Conservation (phyloP, 164 flowering plant genomes). For the Vitis labrusca region DNA sequence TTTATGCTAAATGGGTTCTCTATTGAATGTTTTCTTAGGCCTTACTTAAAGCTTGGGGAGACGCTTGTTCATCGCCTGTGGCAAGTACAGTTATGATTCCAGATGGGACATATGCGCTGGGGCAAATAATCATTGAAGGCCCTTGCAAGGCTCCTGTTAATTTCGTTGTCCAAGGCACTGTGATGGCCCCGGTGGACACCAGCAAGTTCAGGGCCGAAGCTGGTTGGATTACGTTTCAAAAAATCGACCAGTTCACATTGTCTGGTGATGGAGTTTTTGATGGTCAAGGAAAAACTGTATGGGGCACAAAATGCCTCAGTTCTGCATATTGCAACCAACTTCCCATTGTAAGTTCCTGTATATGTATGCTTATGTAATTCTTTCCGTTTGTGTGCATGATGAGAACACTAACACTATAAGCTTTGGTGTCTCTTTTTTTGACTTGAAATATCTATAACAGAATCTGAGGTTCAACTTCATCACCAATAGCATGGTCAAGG, state of each 20-base stretch:
- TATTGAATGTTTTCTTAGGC: constrained; percentile 9
- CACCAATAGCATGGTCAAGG: constrained; percentile 18
- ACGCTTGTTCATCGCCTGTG: constrained; percentile 19
- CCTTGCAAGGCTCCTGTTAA: constrained; percentile 3
- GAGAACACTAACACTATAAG: too few relatives aligned
- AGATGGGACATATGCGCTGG: constrained; percentile 19
- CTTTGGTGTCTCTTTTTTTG: too few relatives aligned
- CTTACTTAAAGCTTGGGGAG: constrained; percentile 25
- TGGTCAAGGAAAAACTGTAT: constrained; percentile 21
- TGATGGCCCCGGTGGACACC: too few relatives aligned
- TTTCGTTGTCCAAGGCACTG: too few relatives aligned
- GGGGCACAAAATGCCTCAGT: constrained; percentile 14
- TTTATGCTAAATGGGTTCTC: too few relatives aligned
- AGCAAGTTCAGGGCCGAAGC: neutral
- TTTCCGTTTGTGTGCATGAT: too few relatives aligned
- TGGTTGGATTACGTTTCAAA: constrained; percentile 17
- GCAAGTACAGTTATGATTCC: constrained; percentile 23
- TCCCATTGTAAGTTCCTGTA: neutral
- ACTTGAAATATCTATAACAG: constrained; percentile 10
- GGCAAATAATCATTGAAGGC: constrained; percentile 14
- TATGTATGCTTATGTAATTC: too few relatives aligned
- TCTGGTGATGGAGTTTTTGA: constrained; percentile 25
- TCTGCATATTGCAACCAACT: constrained; percentile 5
- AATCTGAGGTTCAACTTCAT: constrained; percentile 30
- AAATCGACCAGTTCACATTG: constrained; percentile 14